These are phyloP conservation scores for Thalassia testudinum DNA, from an alignment of 116 monocot genomes.

Conservation along the genomic window DNA sequence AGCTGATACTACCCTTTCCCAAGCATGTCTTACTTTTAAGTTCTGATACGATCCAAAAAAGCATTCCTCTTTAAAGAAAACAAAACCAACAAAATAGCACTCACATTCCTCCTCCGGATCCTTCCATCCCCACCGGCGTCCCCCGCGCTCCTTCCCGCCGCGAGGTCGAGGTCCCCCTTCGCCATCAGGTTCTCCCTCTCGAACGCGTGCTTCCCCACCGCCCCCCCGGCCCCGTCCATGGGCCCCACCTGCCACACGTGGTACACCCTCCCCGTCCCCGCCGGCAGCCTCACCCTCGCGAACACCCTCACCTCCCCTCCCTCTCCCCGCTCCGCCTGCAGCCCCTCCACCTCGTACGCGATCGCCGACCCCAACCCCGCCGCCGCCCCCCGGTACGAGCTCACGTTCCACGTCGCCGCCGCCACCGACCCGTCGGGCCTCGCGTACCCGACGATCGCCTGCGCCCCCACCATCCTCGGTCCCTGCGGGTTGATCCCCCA, in stretches of 20 bases:
- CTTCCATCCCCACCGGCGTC: not conserved
- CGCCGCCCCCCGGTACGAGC: constrained; percentile 6
- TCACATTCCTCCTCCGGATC: constrained; percentile 7
- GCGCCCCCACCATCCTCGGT: constrained; percentile 35
- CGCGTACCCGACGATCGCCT: constrained; percentile 44
- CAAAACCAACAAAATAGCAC: not conserved
- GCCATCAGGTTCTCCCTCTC: constrained; percentile 27
- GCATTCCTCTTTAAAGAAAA: too few relatives aligned
- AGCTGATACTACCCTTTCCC: too few relatives aligned
- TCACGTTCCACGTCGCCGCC: constrained; percentile 32
- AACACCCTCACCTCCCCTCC: constrained; percentile 34
- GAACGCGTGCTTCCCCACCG: constrained; percentile 26
- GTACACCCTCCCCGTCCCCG: constrained; percentile 23
- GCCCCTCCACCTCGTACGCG: constrained; percentile 23
- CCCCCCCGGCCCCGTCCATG: constrained; percentile 10
- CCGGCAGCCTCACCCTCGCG: constrained; percentile 25
- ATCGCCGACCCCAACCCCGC: constrained; percentile 23
- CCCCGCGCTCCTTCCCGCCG: constrained; percentile 7
- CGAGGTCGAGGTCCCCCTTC: constrained; percentile 23
- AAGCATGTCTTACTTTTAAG: too few relatives aligned
- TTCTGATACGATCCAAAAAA: too few relatives aligned
- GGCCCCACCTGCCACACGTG: constrained; percentile 19
- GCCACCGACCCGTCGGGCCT: constrained; percentile 15
- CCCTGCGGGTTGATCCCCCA: constrained; percentile 58
- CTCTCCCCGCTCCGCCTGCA: constrained; percentile 28